These are phyloP conservation scores for Phlebiopsis gigantea DNA, from an alignment of 768 basidiomycete genomes.

Conservation along the genomic window DNA sequence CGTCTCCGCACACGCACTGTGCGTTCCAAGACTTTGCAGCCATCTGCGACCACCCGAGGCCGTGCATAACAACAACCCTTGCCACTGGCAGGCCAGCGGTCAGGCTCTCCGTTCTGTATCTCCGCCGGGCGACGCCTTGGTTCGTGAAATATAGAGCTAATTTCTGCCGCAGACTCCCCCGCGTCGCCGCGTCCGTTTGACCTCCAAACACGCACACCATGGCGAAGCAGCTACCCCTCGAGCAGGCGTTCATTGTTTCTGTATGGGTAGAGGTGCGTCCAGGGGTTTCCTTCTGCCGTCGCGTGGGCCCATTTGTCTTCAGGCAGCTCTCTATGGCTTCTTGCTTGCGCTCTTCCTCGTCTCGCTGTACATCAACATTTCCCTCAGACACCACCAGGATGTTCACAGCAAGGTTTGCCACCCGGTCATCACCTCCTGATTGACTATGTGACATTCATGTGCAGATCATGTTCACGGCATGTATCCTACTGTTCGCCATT, in stretches of 20 bases:
- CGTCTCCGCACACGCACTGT: too few species aligned
- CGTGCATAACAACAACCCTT: too few species aligned
- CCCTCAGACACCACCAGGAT: slow-evolving; percentile 6
- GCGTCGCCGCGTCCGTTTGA: too few species aligned
- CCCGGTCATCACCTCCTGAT: not conserved
- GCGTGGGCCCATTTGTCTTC: too few species aligned
- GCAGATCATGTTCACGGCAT: slow-evolving; percentile 10
- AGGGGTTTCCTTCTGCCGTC: not conserved
- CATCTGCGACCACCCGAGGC: too few species aligned
- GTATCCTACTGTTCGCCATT: slow-evolving; percentile 6
- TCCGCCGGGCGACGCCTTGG: too few species aligned
- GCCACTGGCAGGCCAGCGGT: too few species aligned
- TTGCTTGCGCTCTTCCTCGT: slow-evolving; percentile 9
- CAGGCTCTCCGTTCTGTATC: too few species aligned
- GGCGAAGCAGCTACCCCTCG: slow-evolving; percentile 2
- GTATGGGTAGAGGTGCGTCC: slow-evolving; percentile 9
- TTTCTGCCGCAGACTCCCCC: too few species aligned
- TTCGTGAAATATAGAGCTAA: too few species aligned
- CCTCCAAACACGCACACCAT: not conserved
- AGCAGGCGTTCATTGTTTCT: slow-evolving; percentile 3
- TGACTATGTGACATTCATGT: not conserved
- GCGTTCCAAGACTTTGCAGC: too few species aligned
- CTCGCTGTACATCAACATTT: slow-evolving; percentile 4
- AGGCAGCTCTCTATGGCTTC: slow-evolving; percentile 1
- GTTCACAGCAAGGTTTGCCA: slow-evolving; percentile 1